A percentile compares a stretch with the other conserved stretches of the same genome.
Conservation (phyloP, 352 stramenopile genomes). For the Globisporangium spiculum region DNA sequence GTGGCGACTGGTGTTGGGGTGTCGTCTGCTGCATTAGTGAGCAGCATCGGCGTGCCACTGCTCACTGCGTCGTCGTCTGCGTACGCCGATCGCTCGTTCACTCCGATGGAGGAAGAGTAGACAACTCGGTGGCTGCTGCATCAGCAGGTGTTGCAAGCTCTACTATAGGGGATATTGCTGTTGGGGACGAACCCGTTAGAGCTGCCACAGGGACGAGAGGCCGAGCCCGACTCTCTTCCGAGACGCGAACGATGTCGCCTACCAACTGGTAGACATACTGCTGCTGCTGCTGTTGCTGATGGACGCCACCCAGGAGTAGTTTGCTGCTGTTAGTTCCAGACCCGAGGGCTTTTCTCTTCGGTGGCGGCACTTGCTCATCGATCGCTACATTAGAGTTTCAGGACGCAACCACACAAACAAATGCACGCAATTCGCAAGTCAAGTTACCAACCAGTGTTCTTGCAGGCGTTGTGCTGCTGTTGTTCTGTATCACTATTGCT, state of each 20-base stretch:
- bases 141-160: constrained; percentile 3
- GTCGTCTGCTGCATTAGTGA: not conserved
- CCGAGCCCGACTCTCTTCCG: constrained; percentile 23
- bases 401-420: not conserved
- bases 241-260: constrained; percentile 36
- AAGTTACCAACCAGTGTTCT: not conserved
- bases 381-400: constrained; percentile 2
- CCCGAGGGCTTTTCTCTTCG: not conserved
- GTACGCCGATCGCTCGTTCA: constrained; percentile 28
- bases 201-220: constrained; percentile 4
- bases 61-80: constrained; percentile 21
- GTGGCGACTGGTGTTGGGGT: not conserved
- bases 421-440: not conserved
- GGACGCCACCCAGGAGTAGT: not conserved
- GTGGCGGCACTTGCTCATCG: not conserved
- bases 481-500: not conserved
- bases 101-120: constrained; percentile 44
- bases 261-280: constrained; percentile 31
- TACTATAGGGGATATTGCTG: not conserved
- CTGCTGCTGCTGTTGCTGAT: constrained; percentile 14
- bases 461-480: not conserved
- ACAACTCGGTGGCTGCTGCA: not conserved
- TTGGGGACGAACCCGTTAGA: not conserved
- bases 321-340: constrained; percentile 6
- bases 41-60: not conserved